phyloP scores from a whole-genome alignment of 805 yeast genomes.

The Spathaspora sp. region DNA sequence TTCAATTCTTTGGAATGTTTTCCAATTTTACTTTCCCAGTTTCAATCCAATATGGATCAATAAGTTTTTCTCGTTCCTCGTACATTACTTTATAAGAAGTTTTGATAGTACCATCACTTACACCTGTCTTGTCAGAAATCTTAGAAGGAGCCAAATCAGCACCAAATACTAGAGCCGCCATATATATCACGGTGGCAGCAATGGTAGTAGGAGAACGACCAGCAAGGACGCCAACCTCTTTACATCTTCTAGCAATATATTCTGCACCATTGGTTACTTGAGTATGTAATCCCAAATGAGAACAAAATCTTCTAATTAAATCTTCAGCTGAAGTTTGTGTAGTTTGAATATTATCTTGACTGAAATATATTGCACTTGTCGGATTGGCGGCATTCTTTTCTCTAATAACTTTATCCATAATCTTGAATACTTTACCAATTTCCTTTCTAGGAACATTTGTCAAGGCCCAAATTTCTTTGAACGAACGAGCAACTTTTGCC shows the following conservation, averaged over 20 bases:
- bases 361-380: slow-evolving; percentile 28
- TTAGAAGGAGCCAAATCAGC: slow-evolving; percentile 70
- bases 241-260: slow-evolving; percentile 82
- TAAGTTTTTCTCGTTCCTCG: slow-evolving; percentile 60
- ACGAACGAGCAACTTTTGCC: slow-evolving; percentile 90
- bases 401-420: slow-evolving; percentile 60
- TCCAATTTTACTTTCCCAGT: slow-evolving; percentile 60
- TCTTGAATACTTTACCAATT: slow-evolving; percentile 85
- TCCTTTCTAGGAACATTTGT: slow-evolving; percentile 93
- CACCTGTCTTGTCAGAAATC: slow-evolving; percentile 91
- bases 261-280: slow-evolving; percentile 91
- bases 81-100: slow-evolving; percentile 81
- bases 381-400: slow-evolving; percentile 54
- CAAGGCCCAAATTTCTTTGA: slow-evolving; percentile 92
- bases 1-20: slow-evolving; percentile 26
- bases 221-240: slow-evolving; percentile 88
- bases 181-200: slow-evolving; percentile 95
- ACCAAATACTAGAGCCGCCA: slow-evolving; percentile 87
- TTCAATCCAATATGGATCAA: slow-evolving; percentile 76
- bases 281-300: slow-evolving; percentile 83
- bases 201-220: slow-evolving; percentile 97
- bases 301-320: slow-evolving; percentile 91
- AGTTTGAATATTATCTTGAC: slow-evolving; percentile 54
- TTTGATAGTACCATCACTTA: slow-evolving; percentile 95
- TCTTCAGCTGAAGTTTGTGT: slow-evolving; percentile 92